Base-by-base conservation (phyloP, 1,284 basidiomycete species). In the Ustilago shanxiensis region DNA sequence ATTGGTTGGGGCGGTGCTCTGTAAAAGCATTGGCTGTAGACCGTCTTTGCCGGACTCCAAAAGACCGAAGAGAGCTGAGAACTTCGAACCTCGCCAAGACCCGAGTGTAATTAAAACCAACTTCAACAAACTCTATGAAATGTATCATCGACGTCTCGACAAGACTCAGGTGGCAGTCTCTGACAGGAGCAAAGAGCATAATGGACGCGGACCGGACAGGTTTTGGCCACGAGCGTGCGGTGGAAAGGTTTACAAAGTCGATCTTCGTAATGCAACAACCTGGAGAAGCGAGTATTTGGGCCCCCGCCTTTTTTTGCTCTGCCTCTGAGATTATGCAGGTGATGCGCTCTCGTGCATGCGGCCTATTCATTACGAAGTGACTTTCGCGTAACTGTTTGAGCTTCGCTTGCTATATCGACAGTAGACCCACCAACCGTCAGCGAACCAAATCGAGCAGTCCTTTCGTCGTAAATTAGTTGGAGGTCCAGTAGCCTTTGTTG, bases 311-410 rank as follows among this genome's bases (percentile, higher is more conserved):
- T n/a, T n/a, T n/a, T n/a, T n/a, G n/a, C n/a, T n/a, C n/a, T n/a
- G 24, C 14, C 22, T 28, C 18, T 37, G 56, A 16, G 18, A 20
- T 59, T 31, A 35, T 59, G 57, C 57, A 59, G 26, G 24, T 45
- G 22, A 24, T 58, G 44, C 56, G n/a, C 20, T n/a, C 29, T 35
- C 29, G 56, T 35, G 35, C 22, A 6, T 45, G 45, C 31, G 18
- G 20, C 13, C 53, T n/a, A 50, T 10, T 44, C 11, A 67, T 72
- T 72, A 72, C 70, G 70, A 72, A 72, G 64, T 64, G 22, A 51
- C 24, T 10, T 29, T 60, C 39, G 63, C 69, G 64, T 44, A 44
- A 44, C 41, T n/a, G 41, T 37, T 37, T 37, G 35, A 7, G 7
- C 35, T 3, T 37, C 13, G 7, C 35, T 37, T 14, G 35, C 13